Conservation (phyloP, 345 rosid genomes). For the Punica granatum region DNA sequence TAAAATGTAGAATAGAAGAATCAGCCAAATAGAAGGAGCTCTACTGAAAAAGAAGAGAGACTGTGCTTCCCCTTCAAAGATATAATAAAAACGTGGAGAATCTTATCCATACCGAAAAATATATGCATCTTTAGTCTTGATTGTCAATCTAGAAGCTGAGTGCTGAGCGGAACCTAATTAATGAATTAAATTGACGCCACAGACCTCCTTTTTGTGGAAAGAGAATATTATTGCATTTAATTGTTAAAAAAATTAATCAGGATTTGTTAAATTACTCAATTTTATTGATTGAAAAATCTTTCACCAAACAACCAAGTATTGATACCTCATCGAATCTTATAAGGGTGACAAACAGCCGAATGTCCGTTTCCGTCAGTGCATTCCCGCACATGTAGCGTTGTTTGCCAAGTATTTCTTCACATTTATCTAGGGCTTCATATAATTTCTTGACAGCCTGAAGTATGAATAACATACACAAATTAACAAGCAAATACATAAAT, state of each 20-base stretch:
- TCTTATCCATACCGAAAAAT: neutral
- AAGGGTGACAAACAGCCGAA: slow-evolving; percentile 72
- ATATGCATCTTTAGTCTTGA: neutral
- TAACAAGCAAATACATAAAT: neutral
- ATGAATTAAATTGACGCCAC: neutral
- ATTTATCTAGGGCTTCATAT: slow-evolving; percentile 66
- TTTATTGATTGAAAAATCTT: neutral
- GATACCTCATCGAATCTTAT: slow-evolving; percentile 93
- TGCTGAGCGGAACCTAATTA: neutral
- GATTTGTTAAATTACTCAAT: neutral
- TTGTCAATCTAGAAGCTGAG: no score
- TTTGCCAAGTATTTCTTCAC: slow-evolving; percentile 63
- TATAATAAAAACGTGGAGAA: neutral
- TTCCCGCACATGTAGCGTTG: slow-evolving; percentile 70
- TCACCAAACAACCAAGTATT: neutral
- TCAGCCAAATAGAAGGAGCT: neutral
- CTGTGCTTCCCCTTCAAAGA: neutral
- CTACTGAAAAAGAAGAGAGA: neutral
- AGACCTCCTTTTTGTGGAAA: neutral
- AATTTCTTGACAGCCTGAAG: slow-evolving; percentile 61
- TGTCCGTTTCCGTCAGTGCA: slow-evolving; percentile 59
- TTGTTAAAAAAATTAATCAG: neutral
- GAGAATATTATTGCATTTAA: neutral
- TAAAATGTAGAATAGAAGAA: neutral
- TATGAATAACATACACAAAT: neutral